Conservation (phyloP, 1,284 basidiomycete species). For the Fomitopsis schrenkii region DNA sequence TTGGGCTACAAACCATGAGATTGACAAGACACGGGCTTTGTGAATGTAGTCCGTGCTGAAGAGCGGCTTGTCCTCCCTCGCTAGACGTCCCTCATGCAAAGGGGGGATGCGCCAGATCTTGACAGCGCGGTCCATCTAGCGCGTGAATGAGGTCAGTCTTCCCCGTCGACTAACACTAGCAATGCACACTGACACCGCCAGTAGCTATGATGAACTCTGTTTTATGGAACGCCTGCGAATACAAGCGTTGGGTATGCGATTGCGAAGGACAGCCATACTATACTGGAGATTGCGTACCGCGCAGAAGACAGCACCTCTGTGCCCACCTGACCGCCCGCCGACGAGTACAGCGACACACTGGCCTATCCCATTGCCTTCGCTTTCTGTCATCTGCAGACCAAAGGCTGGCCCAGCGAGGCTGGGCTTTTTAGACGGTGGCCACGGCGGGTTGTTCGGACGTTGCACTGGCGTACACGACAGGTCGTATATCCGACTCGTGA, state of each 20-base stretch:
- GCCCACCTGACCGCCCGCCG: slow-evolving; percentile 69
- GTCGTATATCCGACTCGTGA: slow-evolving; percentile 62
- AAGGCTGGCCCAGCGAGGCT: slow-evolving; percentile 66
- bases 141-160: background rate
- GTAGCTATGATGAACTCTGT: slow-evolving; percentile 62
- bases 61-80: slow-evolving; percentile 68
- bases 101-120: slow-evolving; percentile 63
- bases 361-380: slow-evolving; percentile 57
- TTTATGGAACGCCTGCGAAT: slow-evolving; percentile 58
- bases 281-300: slow-evolving; percentile 40
- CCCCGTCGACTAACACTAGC: background rate
- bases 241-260: background rate
- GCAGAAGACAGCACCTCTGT: slow-evolving; percentile 58
- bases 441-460: slow-evolving; percentile 46
- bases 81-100: slow-evolving; percentile 32
- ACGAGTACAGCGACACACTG: slow-evolving; percentile 59
- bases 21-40: slow-evolving; percentile 57
- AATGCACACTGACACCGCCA: slow-evolving; percentile 50
- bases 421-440: slow-evolving; percentile 46
- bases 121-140: slow-evolving; percentile 62
- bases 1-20: slow-evolving; percentile 46
- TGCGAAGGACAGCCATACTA: background rate
- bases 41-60: slow-evolving; percentile 65
- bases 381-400: slow-evolving; percentile 55
- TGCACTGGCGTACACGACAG: slow-evolving; percentile 32